Evolutionary conservation across 75 land plant species (phyloP), one percentile per base, ranked within the genome.

Genomic region (Pseudotsuga menziesii): DNA sequence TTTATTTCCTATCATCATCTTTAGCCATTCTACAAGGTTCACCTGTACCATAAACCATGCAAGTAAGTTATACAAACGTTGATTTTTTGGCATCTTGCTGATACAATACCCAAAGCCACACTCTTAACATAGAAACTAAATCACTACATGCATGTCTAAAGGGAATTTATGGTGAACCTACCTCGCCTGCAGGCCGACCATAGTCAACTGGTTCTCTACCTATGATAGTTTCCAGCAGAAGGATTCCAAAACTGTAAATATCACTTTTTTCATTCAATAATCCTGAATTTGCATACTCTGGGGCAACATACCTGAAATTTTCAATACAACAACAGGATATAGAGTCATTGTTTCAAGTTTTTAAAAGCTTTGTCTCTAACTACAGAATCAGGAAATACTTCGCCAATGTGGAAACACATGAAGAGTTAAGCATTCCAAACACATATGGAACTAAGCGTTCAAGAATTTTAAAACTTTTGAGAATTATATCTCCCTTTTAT

Each of bases 181-280:
- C 92, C 88, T 90, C 92, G 58, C 80, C 71, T 25, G 87, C 74
- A 36, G 91, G 81, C 29, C 91, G 86, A 57, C 88, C 80, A 77
- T 91, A 84, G 74, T 91, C 93, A 41, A 91, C 93, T 20, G 93
- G 93, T 77, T 91, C 93, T 82, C 91, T 80, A 41, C 93, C 93
- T 32, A 89, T 88, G 35, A 91, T 89, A 35, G 90, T 78, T 83
- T 91, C 93, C 61, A 91, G 56, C 17, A 91, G 84, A 29, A 91
- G 75, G 78, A 91, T 89, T 35, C 93, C 93, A 77, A 83, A 91
- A 61, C 90, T 85, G 77, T 91, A 91, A 23, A 91, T 83, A 82
- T 91, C 93, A 80, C 91, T 91, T 83, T 82, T 91, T 73, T 91
- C 93, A 74, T 87, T 91, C 35, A 91, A 67, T 52, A 88, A 85